phyloP scores from a whole-genome alignment of 164 flowering plant species.

The Macadamia tetraphylla region DNA sequence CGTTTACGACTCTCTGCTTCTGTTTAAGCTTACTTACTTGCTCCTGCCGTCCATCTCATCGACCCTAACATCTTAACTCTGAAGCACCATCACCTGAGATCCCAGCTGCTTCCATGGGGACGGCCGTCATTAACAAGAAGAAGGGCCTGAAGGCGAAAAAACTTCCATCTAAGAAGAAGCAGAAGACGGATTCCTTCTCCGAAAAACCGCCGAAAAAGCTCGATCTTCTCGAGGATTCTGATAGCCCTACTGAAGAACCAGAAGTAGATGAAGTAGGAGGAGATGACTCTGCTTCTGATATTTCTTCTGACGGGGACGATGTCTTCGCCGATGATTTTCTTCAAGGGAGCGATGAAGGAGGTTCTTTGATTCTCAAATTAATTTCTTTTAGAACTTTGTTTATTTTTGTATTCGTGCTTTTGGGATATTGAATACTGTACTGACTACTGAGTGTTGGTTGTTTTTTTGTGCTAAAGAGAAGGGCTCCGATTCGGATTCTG shows the following conservation, averaged over 20 bases:
- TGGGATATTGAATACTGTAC: background rate
- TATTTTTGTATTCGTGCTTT: background rate
- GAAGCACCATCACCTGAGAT: no score
- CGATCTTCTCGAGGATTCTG: conserved; percentile 9
- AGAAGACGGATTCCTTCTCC: conserved; percentile 17
- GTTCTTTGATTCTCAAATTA: conserved; percentile 5
- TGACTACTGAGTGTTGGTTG: background rate
- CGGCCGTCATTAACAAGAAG: conserved; percentile 22
- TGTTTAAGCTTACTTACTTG: no score
- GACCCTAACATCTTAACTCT: no score
- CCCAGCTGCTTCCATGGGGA: conserved; percentile 24
- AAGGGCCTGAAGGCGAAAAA: conserved; percentile 20
- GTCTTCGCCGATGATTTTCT: conserved; percentile 68
- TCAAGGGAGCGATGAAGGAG: conserved; percentile 51
- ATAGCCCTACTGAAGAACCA: conserved; percentile 10
- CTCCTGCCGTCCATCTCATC: no score
- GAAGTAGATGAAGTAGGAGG: conserved; percentile 23
- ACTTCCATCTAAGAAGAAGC: conserved; percentile 31
- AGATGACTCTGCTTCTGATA: conserved; percentile 43
- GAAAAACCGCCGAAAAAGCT: conserved; percentile 16
- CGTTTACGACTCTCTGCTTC: no score
- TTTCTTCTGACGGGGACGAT: conserved; percentile 54
- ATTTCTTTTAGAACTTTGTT: background rate
- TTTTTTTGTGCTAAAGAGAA: conserved; percentile 23
- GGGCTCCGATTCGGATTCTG: conserved; percentile 28